phyloP scores from a whole-genome alignment of 2,329 filamentous ascomycete species.

The Biscogniauxia sp. region DNA sequence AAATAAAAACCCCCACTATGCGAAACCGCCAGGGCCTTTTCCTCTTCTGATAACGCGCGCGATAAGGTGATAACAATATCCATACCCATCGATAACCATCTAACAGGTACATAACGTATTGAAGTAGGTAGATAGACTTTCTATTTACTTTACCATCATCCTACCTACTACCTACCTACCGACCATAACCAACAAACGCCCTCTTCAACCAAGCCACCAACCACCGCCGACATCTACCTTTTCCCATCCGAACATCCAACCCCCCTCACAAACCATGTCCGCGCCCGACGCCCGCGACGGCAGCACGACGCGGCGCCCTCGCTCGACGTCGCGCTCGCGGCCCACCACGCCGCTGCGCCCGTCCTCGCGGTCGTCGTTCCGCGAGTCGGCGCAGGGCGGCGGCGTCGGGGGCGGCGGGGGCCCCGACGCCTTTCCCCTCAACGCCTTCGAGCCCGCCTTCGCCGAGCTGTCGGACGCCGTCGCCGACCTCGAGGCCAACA shows the following conservation, averaged over 20 bases:
- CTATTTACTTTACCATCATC: not conserved
- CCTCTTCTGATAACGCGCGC: not conserved
- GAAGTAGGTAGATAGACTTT: not conserved
- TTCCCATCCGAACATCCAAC: no score
- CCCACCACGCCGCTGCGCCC: constrained; percentile 91
- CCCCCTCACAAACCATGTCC: constrained; percentile 18
- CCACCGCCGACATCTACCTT: no score
- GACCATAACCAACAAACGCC: no score
- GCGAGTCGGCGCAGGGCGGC: constrained; percentile 65
- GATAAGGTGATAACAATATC: not conserved
- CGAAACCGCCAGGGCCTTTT: not conserved
- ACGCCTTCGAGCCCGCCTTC: constrained; percentile 83
- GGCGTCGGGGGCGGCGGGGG: constrained; percentile 45
- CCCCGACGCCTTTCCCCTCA: constrained; percentile 66
- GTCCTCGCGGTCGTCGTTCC: constrained; percentile 84
- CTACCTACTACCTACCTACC: no score
- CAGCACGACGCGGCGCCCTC: constrained; percentile 21
- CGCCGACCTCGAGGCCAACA: constrained; percentile 93
- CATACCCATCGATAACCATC: no score
- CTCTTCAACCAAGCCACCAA: no score
- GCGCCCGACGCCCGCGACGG: constrained; percentile 25
- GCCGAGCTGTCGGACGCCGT: constrained; percentile 91
- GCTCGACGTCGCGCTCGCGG: constrained; percentile 52
- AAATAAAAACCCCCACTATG: not conserved
- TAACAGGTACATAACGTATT: no score